Percentiles rank a stretch among this genome's conserved stretches.
phyloP scores from a whole-genome alignment of 257 asterid genomes.

The Thymus mandschuricus region DNA sequence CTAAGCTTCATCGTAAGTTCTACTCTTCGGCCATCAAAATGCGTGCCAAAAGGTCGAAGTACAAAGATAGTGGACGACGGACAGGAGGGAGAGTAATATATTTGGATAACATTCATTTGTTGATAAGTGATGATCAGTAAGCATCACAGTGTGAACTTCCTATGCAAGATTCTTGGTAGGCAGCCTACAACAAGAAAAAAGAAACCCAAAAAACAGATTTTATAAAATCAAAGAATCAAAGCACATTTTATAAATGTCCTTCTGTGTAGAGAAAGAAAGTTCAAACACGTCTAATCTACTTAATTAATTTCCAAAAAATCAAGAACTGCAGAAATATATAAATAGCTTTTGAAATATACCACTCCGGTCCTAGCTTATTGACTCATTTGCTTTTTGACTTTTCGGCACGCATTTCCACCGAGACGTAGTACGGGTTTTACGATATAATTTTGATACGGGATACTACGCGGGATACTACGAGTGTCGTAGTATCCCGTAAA shows the following conservation, averaged over 20 bases:
- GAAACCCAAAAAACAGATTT: constrained; percentile 22
- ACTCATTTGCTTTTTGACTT: too few species aligned
- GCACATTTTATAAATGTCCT: not conserved
- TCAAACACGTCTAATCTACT: constrained; percentile 23
- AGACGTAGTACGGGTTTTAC: too few species aligned
- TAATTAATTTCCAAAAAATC: not conserved
- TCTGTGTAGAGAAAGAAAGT: constrained; percentile 22
- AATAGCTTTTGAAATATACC: too few species aligned
- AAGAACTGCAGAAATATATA: not conserved
- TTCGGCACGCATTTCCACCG: too few species aligned
- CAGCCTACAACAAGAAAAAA: constrained; percentile 22
- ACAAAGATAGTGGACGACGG: too few species aligned
- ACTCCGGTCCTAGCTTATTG: too few species aligned
- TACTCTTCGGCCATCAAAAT: too few species aligned
- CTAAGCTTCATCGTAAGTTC: too few species aligned
- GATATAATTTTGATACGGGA: too few species aligned
- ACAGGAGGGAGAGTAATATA: not conserved
- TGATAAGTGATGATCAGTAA: not conserved
- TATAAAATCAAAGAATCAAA: not conserved
- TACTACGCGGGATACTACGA: too few species aligned
- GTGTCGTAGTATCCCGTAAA: too few species aligned
- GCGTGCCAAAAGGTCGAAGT: too few species aligned
- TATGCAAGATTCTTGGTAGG: constrained; percentile 24
- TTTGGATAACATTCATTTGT: not conserved
- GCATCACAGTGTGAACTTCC: constrained; percentile 24